Base-by-base conservation (phyloP, 352 stramenopile genomes). In the Pythium biforme region DNA sequence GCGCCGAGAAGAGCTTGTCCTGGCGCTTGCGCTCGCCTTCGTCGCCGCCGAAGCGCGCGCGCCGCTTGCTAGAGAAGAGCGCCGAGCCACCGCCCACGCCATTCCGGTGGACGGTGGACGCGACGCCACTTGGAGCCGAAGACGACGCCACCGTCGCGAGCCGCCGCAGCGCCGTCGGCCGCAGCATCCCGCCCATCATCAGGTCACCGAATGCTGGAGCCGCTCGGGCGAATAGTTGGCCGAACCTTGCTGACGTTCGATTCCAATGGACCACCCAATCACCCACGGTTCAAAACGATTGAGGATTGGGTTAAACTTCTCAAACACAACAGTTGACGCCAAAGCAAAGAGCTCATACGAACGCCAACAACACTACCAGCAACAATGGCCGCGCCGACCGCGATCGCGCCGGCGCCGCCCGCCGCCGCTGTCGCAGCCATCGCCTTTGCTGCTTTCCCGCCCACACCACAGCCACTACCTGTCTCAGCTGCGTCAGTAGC, bases 1-100 rank as follows among this genome's bases (percentile, higher is more conserved):
- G 56, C 25, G 59, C 61, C 41, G 61, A 69, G 66, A 73, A 73
- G 45, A 73, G 55, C 51, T 73, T 73, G 61, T 69, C 59, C 41
- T 57, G 29, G 54, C 66, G 66, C 33, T 62, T 61, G 49, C 15
- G 43, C 26, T 68, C 59, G 40, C 56, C 49, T 10, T 59, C 52
- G 8, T 55, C 41, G 27, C 45, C 43, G 26, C 50, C 29, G 51
- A 56, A 66, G 6, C 66, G 66, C 59, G 66, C 61, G 19, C 66
- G 66, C n/a, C 66, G 66, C 55, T 73, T 73, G 52, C 66, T 73
- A 33, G 66, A 73, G 59, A 73, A 73, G 10, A 20, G 37, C 17
- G 61, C 52, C n/a, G n/a, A n/a, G n/a, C n/a, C 6, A 47, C 31
- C 20, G 40, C 40, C 40, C 19, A 1, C 20, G 40, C 5, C 17